A percentile compares a stretch with the other conserved stretches of the same genome.
These are phyloP conservation scores for Ogataea nonfermentans DNA, from an alignment of 805 yeast species.

Conservation along the genomic window DNA sequence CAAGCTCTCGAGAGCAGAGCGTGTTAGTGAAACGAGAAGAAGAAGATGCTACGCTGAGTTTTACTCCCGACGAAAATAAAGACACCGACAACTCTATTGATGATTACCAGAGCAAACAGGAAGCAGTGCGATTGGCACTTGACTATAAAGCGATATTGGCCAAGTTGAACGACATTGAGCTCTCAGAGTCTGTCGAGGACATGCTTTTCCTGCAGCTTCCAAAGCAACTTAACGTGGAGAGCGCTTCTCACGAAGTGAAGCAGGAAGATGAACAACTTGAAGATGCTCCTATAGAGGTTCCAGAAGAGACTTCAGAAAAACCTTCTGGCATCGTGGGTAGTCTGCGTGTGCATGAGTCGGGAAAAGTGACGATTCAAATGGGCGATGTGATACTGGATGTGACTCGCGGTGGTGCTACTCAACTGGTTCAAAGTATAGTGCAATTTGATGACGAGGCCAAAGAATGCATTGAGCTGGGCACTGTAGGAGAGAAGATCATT, in stretches of 20 bases:
- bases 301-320: not conserved
- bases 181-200: constrained; percentile 8
- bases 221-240: constrained; percentile 16
- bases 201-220: constrained; percentile 34
- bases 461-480: constrained; percentile 51
- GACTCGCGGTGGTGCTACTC: constrained; percentile 64
- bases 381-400: constrained; percentile 72
- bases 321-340: constrained; percentile 66
- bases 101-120: constrained; percentile 36
- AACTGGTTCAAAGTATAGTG: constrained; percentile 72
- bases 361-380: constrained; percentile 69
- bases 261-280: constrained; percentile 8
- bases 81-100: constrained; percentile 20
- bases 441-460: constrained; percentile 38
- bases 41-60: constrained; percentile 8
- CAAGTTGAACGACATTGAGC: constrained; percentile 19
- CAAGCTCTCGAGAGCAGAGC: constrained; percentile 26
- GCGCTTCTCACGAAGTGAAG: constrained; percentile 22
- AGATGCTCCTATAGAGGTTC: not conserved
- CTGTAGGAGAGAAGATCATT: constrained; percentile 52
- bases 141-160: constrained; percentile 39
- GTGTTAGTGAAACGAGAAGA: constrained; percentile 20
- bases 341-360: constrained; percentile 77
- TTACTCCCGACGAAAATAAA: constrained; percentile 14
- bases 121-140: constrained; percentile 33